Percentiles rank a stretch among this genome's conserved stretches.
phyloP scores from a whole-genome alignment of 345 rosid species.

The Toxicodendron radicans region DNA sequence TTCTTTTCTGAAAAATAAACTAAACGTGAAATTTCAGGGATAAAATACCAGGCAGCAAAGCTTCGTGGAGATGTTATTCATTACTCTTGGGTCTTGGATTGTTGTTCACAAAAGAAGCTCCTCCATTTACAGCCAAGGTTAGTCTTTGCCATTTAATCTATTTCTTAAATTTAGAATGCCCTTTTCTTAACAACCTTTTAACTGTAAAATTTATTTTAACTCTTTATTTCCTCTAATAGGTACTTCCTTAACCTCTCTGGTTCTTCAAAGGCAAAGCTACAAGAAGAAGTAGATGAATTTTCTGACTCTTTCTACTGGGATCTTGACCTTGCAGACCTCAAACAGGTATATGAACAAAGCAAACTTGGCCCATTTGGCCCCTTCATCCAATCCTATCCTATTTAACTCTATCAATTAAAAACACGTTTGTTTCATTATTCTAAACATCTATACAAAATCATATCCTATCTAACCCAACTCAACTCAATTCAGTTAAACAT shows the following conservation, averaged over 20 bases:
- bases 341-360: constrained; percentile 55
- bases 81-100: constrained; percentile 85
- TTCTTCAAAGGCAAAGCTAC: constrained; percentile 64
- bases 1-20: background rate
- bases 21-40: constrained; percentile 48
- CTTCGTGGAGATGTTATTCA: constrained; percentile 77
- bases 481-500: too few species aligned
- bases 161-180: background rate
- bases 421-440: too few species aligned
- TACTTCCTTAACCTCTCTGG: constrained; percentile 82
- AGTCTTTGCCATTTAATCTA: constrained; percentile 25
- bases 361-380: too few species aligned
- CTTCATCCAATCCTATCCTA: too few species aligned
- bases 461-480: too few species aligned
- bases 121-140: constrained; percentile 89
- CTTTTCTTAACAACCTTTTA: background rate
- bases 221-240: constrained; percentile 41
- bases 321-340: constrained; percentile 72
- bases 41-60: constrained; percentile 89
- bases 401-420: too few species aligned
- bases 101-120: constrained; percentile 71
- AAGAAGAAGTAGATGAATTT: constrained; percentile 85
- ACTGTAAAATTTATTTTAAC: constrained; percentile 9
- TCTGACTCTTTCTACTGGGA: constrained; percentile 82
- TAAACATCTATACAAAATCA: too few species aligned